Conservation (phyloP, 1,284 basidiomycete species). For the Tilletia setariae region DNA sequence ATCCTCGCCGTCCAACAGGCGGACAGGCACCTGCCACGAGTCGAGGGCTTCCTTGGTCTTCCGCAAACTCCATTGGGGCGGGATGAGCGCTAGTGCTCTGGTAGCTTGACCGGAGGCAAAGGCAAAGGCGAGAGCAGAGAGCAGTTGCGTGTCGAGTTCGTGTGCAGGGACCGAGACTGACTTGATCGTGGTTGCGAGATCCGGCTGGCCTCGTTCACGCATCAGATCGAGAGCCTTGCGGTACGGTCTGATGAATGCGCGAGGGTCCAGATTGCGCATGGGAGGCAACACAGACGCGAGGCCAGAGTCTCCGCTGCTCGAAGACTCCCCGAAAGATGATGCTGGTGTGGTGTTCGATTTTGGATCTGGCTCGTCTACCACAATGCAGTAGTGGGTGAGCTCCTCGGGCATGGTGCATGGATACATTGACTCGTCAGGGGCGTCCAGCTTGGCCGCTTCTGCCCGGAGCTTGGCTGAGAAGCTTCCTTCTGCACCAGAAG, state of each 20-base stretch:
- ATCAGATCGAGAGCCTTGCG: slow-evolving; percentile 4
- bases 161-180: slow-evolving; percentile 13
- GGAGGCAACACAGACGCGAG: neutral
- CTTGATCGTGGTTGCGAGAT: neutral
- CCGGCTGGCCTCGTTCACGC: neutral
- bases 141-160: slow-evolving; percentile 35
- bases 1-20: slow-evolving; percentile 15
- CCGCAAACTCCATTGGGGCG: slow-evolving; percentile 43
- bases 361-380: slow-evolving; percentile 35
- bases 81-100: slow-evolving; percentile 43
- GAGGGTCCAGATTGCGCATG: slow-evolving; percentile 13
- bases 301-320: neutral
- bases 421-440: slow-evolving; percentile 23
- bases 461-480: neutral
- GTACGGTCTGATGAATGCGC: slow-evolving; percentile 12
- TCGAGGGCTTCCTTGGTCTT: slow-evolving; percentile 33
- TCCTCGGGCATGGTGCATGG: slow-evolving; percentile 32
- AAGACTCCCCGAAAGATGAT: neutral
- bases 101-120: slow-evolving; percentile 41
- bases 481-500: neutral
- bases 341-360: neutral
- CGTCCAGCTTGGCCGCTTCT: slow-evolving; percentile 18
- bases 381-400: slow-evolving; percentile 46
- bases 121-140: slow-evolving; percentile 43
- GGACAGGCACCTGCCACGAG: slow-evolving; percentile 42